A percentile compares a stretch with the other conserved stretches of the same genome.
Conservation (phyloP, 345 rosid genomes). For the Hibiscus mutabilis region DNA sequence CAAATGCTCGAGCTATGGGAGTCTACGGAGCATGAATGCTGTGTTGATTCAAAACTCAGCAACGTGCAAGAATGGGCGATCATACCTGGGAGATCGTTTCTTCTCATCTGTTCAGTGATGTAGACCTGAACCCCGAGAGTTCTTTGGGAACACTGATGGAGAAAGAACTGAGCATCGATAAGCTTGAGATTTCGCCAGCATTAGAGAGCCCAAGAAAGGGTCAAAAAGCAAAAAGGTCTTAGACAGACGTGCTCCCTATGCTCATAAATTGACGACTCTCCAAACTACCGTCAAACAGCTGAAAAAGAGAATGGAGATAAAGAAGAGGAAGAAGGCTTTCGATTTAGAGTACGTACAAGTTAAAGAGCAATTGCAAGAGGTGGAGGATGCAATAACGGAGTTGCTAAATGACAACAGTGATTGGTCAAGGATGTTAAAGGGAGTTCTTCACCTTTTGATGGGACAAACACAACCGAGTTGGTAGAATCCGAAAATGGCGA, state of each 20-base stretch:
- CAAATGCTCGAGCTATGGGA: slow-evolving; percentile 53
- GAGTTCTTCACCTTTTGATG: slow-evolving; percentile 11
- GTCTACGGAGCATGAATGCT: slow-evolving; percentile 34
- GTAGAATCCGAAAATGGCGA: slow-evolving; percentile 34
- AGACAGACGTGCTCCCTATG: slow-evolving; percentile 68
- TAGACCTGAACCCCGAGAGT: slow-evolving; percentile 6
- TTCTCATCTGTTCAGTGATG: slow-evolving; percentile 12
- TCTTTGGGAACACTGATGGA: slow-evolving; percentile 36
- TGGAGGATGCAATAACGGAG: slow-evolving; percentile 54
- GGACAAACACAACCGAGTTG: slow-evolving; percentile 12
- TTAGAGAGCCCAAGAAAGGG: slow-evolving; percentile 28
- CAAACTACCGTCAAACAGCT: slow-evolving; percentile 50
- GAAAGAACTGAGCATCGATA: slow-evolving; percentile 63
- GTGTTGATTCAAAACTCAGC: slow-evolving; percentile 12
- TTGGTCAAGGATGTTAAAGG: slow-evolving; percentile 42
- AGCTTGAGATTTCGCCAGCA: slow-evolving; percentile 52
- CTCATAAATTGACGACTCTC: slow-evolving; percentile 57
- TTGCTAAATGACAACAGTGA: slow-evolving; percentile 47
- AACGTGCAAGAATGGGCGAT: slow-evolving; percentile 15
- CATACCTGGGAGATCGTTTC: slow-evolving; percentile 2
- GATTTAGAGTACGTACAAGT: slow-evolving; percentile 50
- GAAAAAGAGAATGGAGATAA: slow-evolving; percentile 55
- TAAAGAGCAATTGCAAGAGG: slow-evolving; percentile 58
- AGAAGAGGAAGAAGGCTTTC: slow-evolving; percentile 46
- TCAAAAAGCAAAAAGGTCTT: slow-evolving; percentile 44